Conservation (phyloP, 2,329 filamentous ascomycete species). For the Xylariaceae sp. region DNA sequence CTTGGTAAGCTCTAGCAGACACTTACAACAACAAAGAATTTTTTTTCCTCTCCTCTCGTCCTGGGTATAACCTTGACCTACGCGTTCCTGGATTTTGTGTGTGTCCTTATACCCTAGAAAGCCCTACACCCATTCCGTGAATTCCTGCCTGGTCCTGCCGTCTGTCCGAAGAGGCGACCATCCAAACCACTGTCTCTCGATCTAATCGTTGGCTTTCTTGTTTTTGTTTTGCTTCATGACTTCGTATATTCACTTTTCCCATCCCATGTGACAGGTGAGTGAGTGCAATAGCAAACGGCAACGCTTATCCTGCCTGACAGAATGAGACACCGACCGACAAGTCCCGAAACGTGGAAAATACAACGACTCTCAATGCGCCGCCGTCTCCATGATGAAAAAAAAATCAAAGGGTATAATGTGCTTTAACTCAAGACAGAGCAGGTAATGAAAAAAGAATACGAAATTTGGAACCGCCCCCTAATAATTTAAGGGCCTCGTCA, state of each 20-base stretch:
- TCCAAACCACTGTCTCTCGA: background rate
- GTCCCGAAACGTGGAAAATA: background rate
- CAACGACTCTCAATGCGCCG: slow-evolving; percentile 12
- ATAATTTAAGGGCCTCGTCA: slow-evolving; percentile 8
- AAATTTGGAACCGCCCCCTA: background rate
- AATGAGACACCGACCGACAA: slow-evolving; percentile 1
- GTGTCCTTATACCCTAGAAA: too few species aligned
- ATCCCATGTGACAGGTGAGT: background rate
- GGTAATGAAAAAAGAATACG: background rate
- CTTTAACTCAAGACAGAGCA: slow-evolving; percentile 2
- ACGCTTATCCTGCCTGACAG: slow-evolving; percentile 2
- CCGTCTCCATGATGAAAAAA: slow-evolving; percentile 4
- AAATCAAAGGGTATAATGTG: slow-evolving; percentile 12
- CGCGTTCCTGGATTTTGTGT: too few species aligned
- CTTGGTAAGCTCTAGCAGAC: background rate
- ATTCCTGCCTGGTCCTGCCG: background rate
- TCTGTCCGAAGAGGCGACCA: too few species aligned
- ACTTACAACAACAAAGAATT: too few species aligned
- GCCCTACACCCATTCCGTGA: background rate
- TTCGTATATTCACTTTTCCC: background rate
- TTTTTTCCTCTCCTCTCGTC: too few species aligned
- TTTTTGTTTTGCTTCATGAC: background rate
- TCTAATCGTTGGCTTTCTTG: background rate
- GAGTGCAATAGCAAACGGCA: background rate
- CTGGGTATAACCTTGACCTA: too few species aligned